Evolutionary conservation across 1,284 basidiomycete genomes (phyloP), one percentile per base, ranked within the genome.

Genomic region (Ustilago vetiveriae): DNA sequence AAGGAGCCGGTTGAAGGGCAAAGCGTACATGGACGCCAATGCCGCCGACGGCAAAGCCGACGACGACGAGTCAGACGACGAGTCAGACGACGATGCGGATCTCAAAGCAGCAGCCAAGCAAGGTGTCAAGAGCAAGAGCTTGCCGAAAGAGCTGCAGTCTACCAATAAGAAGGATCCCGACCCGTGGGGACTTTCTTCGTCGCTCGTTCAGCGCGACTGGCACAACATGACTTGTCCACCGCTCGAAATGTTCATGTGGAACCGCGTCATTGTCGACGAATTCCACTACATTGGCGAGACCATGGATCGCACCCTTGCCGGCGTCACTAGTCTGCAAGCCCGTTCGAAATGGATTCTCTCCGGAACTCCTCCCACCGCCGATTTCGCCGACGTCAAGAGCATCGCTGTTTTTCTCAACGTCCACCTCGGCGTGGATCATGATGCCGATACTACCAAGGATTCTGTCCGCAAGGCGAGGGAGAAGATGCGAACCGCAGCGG

Each of bases 271-370:
- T 46, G 89, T 96, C 41, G 94, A 97, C 83, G 94, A 97, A 82
- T 97, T 95, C 82, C 95, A 94, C 1, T 97, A 97, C 80, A 86
- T 95, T 14, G 88, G 90, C 30, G 74, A 69, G 29, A 49, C 60
- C 9, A 71, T 71, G 32, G 92, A 90, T 49, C 89, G 90, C 74
- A 86, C 89, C 8, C 89, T 92, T 52, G 86, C 91, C 1, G 86
- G 94, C 72, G 86, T 95, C 26, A 91, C 91, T 3, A 87, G 87
- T 35, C 83, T 95, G 22, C 87, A 88, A 22, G 90, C 92, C 0
- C 88, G 90, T 55, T 87, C 91, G 63, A 90, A 89, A 52, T 97
- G 94, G 94, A 91, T 97, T 4, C 86, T 97, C n/a, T 97, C 94
- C 0, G 94, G 94, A 32, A 97, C 94, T 17, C 94, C 94, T 2